phyloP scores from a whole-genome alignment of 768 basidiomycete species.

The Lyophyllum atratum region DNA sequence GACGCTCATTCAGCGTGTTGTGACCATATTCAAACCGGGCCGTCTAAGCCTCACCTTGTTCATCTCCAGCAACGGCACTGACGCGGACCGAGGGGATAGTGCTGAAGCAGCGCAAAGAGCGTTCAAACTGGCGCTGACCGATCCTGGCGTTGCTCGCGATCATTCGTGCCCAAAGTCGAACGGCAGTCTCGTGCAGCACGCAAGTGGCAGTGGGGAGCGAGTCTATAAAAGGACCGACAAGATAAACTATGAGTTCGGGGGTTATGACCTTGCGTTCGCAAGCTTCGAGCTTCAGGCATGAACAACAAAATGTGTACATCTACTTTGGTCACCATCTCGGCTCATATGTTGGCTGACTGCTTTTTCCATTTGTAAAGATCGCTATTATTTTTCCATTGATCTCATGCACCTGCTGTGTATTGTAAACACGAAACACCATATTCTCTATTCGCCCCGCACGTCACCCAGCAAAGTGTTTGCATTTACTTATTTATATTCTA shows the following conservation, averaged over 20 bases:
- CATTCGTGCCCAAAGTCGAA: constrained; percentile 9
- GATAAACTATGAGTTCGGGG: constrained; percentile 97
- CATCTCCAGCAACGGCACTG: constrained; percentile 69
- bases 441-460: no score
- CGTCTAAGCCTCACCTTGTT: constrained; percentile 88
- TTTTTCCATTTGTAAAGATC: background rate
- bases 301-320: constrained; percentile 3
- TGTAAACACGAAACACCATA: no score
- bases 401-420: background rate
- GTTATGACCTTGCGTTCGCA: constrained; percentile 88
- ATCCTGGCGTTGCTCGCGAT: constrained; percentile 12
- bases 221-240: constrained; percentile 88
- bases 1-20: constrained; percentile 84
- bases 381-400: background rate
- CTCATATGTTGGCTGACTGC: background rate
- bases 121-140: constrained; percentile 66
- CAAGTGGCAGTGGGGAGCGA: constrained; percentile 10
- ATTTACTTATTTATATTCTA: no score
- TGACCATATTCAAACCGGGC: constrained; percentile 90
- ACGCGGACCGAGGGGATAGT: constrained; percentile 47
- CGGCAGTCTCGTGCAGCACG: background rate
- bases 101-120: constrained; percentile 75
- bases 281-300: constrained; percentile 60
- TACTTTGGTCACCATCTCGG: background rate
- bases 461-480: no score